Percentiles rank a stretch among this genome's conserved stretches.
Conservation (phyloP, 192 early-diverging fungal genomes). For the Coemansia aciculifera region DNA sequence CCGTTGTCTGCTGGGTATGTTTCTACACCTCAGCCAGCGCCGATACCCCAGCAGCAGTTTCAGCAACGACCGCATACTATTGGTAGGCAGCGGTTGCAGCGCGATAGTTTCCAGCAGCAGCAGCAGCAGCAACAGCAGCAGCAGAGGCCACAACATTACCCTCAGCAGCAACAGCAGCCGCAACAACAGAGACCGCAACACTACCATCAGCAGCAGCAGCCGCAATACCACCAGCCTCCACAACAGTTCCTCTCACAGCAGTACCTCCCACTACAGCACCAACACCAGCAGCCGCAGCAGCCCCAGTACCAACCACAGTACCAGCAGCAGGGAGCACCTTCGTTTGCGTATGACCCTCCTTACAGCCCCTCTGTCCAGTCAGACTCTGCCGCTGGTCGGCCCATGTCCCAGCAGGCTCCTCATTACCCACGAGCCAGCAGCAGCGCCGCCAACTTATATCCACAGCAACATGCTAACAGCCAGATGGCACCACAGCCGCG, state of each 20-base stretch:
- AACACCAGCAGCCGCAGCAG: conserved; percentile 10
- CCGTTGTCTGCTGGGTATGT: conserved; percentile 1
- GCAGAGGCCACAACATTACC: background rate
- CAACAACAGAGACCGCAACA: conserved; percentile 7
- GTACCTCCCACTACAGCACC: conserved; percentile 5
- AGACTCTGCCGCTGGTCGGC: conserved; percentile 16
- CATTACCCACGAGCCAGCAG: conserved; percentile 32
- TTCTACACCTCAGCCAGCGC: background rate
- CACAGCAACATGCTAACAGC: conserved; percentile 6
- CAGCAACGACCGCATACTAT: conserved; percentile 15
- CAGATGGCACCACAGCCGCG: conserved; percentile 4
- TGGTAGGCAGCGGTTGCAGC: conserved; percentile 20
- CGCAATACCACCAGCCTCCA: conserved; percentile 10
- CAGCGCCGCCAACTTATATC: conserved; percentile 1
- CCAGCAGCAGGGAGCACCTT: conserved; percentile 9
- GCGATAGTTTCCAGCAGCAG: conserved; percentile 18
- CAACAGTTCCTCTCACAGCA: conserved; percentile 23
- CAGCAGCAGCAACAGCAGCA: conserved; percentile 16
- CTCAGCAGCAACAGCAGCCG: conserved; percentile 19
- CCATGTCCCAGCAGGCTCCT: conserved; percentile 8
- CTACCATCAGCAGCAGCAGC: conserved; percentile 4
- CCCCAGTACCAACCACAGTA: background rate
- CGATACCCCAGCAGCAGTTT: conserved; percentile 13
- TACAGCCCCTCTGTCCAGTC: conserved; percentile 32
- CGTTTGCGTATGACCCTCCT: conserved; percentile 15